Percentiles rank a stretch among this genome's conserved stretches.
These are phyloP conservation scores for Handroanthus guayacan DNA, from an alignment of 257 asterid genomes.

Conservation along the genomic window DNA sequence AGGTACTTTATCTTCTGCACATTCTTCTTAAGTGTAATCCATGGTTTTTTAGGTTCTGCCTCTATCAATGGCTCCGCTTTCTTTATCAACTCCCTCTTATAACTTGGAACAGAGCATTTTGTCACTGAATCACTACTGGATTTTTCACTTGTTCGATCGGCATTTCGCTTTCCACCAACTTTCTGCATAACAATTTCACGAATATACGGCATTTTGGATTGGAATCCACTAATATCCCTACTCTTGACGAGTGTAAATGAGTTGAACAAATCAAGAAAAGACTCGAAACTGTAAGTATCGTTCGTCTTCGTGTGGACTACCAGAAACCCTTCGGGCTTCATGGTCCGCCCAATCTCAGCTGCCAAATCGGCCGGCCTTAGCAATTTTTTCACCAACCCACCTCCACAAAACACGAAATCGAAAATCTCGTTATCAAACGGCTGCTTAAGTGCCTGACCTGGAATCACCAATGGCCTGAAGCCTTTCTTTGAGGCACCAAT, in stretches of 20 bases:
- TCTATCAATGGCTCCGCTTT: conserved; percentile 54
- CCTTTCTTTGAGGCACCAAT: conserved; percentile 47
- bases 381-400: background rate
- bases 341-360: background rate
- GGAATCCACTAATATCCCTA: background rate
- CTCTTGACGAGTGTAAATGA: background rate
- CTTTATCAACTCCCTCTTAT: conserved; percentile 43
- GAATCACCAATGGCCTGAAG: conserved; percentile 30
- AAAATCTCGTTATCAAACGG: conserved; percentile 48
- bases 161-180: background rate
- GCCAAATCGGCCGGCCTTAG: background rate
- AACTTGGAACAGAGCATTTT: conserved; percentile 41
- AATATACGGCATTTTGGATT: background rate
- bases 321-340: conserved; percentile 3
- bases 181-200: conserved; percentile 1
- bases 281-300: background rate
- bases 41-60: conserved; percentile 55
- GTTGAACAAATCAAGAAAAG: background rate
- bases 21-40: conserved; percentile 54
- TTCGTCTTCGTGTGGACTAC: background rate
- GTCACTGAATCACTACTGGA: background rate
- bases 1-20: conserved; percentile 56
- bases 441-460: conserved; percentile 28
- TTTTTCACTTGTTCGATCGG: background rate
- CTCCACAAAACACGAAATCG: conserved; percentile 50